Conservation (phyloP, 164 flowering plant species). For the Magnolia officinalis region DNA sequence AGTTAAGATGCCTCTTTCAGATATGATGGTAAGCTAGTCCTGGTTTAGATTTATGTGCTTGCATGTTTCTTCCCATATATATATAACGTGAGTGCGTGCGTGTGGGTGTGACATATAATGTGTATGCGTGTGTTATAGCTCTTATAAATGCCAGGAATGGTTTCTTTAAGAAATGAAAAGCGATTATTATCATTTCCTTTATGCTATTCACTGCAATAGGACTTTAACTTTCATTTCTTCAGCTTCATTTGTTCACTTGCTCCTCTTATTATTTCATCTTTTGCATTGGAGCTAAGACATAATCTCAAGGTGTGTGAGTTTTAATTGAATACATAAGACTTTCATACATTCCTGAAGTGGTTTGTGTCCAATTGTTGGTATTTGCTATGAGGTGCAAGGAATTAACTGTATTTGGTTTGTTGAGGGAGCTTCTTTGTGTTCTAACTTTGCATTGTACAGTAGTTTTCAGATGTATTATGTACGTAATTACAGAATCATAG, state of each 20-base stretch:
- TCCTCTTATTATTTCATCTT: not conserved
- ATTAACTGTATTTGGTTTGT: not conserved
- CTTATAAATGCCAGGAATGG: not conserved
- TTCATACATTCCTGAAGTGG: not conserved
- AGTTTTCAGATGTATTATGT: too few species aligned
- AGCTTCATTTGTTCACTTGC: not conserved
- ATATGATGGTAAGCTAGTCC: conserved; percentile 68
- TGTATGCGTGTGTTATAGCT: not conserved
- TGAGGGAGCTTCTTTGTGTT: not conserved
- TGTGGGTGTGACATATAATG: too few species aligned
- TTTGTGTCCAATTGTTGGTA: not conserved
- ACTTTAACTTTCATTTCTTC: not conserved
- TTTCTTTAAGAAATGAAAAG: not conserved
- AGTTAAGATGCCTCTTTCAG: conserved; percentile 85
- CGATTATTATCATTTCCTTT: not conserved
- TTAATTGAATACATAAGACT: too few species aligned
- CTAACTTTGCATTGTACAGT: too few species aligned
- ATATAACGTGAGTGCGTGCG: not conserved
- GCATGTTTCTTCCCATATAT: not conserved
- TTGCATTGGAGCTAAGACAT: not conserved
- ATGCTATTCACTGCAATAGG: too few species aligned
- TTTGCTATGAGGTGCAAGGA: not conserved
- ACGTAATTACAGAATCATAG: too few species aligned
- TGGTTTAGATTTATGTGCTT: not conserved
- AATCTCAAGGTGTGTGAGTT: not conserved